Base-by-base conservation (phyloP, 1,139 yeast genomes). In the Debaryomyces fabryi region DNA sequence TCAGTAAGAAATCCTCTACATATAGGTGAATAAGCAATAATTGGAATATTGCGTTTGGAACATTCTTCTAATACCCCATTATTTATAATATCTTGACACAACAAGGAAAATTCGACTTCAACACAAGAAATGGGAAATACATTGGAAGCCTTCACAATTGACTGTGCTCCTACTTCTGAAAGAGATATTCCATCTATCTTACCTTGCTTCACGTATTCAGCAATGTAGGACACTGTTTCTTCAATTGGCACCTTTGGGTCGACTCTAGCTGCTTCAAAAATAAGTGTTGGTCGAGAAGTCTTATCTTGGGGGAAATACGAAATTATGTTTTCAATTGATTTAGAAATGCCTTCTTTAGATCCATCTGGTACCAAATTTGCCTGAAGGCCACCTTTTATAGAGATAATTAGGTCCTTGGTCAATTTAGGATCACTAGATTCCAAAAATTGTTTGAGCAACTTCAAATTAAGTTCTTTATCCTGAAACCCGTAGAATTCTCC, bases 1-100 rank as follows among this genome's bases (percentile, higher is more conserved):
- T 93, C 95, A 6, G 95, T 85, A 51, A 90, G 76, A 49, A 83
- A 67, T 0, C 97, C 96, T 59, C 88, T 76, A n/a, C 90, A 85
- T 52, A 90, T 73, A 37, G 96, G 96, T 24, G 96, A 86, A 67
- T 90, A 89, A 24, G 92, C 89, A 52, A 87, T 69, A 34, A 88
- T 71, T 7, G 93, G 86, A 49, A 89, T 77, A 35, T 62, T 60
- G 42, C 58, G 55, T 42, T 60, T 57, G 12, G 76, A 62, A 35
- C 79, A 71, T 50, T 83, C 85, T 13, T 74, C 76, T 52, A 85
- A 78, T 18, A 86, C 76, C 1, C 92, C 96, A 58, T 86, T 81
- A 8, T 67, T 53, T 36, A 82, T 60, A 30, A 85, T 77, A 37
- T 85, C 88, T 43, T 79, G 77, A n/a, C 83, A 68, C 66, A 85